phyloP scores from a whole-genome alignment of 2,329 filamentous ascomycete genomes.

The Penicillium sp. region DNA sequence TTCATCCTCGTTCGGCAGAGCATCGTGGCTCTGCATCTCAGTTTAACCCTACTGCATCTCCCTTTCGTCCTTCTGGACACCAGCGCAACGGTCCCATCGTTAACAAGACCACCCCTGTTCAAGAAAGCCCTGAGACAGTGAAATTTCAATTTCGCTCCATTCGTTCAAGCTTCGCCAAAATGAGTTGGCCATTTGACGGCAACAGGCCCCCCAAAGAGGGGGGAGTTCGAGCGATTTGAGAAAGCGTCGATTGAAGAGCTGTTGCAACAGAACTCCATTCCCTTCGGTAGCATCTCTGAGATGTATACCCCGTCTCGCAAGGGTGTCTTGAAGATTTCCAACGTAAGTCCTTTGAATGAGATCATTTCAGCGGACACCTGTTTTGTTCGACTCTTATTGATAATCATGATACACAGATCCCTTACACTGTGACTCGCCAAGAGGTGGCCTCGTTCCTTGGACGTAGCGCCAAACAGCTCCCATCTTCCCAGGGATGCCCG shows the following conservation, averaged over 20 bases:
- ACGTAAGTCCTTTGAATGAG: neutral
- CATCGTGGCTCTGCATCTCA: too few relatives aligned
- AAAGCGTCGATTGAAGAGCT: neutral
- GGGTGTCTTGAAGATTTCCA: slow-evolving; percentile 4
- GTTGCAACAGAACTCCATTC: neutral
- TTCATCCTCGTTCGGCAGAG: too few relatives aligned
- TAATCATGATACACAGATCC: slow-evolving; percentile 38
- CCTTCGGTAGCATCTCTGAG: neutral
- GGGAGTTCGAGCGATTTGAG: neutral
- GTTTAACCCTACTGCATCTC: too few relatives aligned
- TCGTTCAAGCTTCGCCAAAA: neutral
- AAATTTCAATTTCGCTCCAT: too few relatives aligned
- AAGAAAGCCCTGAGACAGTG: neutral
- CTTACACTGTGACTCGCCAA: slow-evolving; percentile 50
- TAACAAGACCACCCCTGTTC: neutral
- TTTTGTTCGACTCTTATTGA: neutral
- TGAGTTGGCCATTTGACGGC: neutral
- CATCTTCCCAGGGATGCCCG: slow-evolving; percentile 41
- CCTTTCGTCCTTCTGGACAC: too few relatives aligned
- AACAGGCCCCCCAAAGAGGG: neutral
- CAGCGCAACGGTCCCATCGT: neutral
- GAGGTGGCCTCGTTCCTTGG: slow-evolving; percentile 52
- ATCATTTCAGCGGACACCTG: slow-evolving; percentile 4
- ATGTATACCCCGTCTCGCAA: neutral
- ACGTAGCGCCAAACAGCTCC: slow-evolving; percentile 42